Evolutionary conservation across 2,329 filamentous ascomycete genomes (phyloP).

Genomic region (Fusarium sp.): DNA sequence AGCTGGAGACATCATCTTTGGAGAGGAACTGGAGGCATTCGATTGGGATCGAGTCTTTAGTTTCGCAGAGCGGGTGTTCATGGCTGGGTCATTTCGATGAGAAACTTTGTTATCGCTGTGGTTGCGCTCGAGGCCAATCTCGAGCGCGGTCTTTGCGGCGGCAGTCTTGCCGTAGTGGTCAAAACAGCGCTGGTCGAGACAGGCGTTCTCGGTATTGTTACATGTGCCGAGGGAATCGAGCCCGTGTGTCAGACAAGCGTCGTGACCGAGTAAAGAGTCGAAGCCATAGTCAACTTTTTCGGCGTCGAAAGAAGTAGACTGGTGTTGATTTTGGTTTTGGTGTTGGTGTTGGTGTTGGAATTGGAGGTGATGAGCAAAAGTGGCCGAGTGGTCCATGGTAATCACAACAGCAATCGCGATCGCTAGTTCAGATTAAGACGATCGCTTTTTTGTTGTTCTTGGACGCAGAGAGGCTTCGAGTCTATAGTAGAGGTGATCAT

Average conservation of each 20-base stretch:
- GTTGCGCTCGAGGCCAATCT: constrained; percentile 39
- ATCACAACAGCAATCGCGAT: constrained; percentile 27
- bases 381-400: constrained; percentile 40
- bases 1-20: constrained; percentile 21
- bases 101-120: constrained; percentile 5
- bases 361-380: constrained; percentile 42
- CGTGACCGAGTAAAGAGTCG: constrained; percentile 46
- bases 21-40: constrained; percentile 22
- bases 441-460: constrained; percentile 25
- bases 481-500: constrained; percentile 22
- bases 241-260: constrained; percentile 45
- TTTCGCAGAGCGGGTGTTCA: constrained; percentile 18
- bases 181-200: constrained; percentile 50
- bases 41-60: constrained; percentile 31
- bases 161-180: constrained; percentile 43
- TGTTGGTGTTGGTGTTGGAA: constrained; percentile 25
- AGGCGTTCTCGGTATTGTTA: constrained; percentile 52
- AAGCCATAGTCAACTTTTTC: constrained; percentile 52
- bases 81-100: constrained; percentile 14
- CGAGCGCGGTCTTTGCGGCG: constrained; percentile 26
- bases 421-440: constrained; percentile 8
- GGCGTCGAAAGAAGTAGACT: constrained; percentile 40
- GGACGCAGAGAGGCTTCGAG: constrained; percentile 2
- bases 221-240: constrained; percentile 48
- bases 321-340: constrained; percentile 22